Evolutionary conservation across 2,329 filamentous ascomycete genomes (phyloP), one percentile per base, ranked within the genome.

Genomic region (Diaporthe vexans): DNA sequence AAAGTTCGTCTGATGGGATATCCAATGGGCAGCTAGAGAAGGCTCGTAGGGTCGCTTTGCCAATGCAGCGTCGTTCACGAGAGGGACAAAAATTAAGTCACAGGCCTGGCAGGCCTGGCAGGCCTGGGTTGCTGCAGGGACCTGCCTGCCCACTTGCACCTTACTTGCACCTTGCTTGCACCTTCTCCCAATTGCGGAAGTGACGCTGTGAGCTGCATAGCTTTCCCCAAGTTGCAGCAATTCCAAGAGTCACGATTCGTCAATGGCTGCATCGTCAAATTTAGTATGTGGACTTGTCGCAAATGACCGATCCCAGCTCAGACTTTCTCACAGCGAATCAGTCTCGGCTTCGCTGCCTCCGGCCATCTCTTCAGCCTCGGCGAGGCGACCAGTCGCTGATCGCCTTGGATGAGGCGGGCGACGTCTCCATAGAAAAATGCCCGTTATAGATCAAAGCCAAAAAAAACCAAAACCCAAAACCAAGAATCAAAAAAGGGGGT

Each of bases 311-410:
- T 73, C 43, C 63, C 48, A 58, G 67, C n/a, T 63, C 67, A 58
- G 56, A 74, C 59, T 67, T 72, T 26, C 51, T 13, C 24, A 56
- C 73, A 72, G 71, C 74, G 57, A 75, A 71, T 73, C 46, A 73
- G 63, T 67, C 65, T 59, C 29, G 40, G 48, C 13, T n/a, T 37
- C 33, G 54, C 58, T 59, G 48, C 46, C 48, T 70, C 52, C 56
- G 73, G 48, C 73, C 70, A 76, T 69, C 56, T 56, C 59, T 65
- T 76, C 75, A 76, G 75, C 75, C 75, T 59, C 65, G 58, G 67
- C 75, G 54, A 75, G 75, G 73, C 73, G 73, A 70, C 73, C 75
- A 72, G 57, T 74, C 52, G 75, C 59, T 68, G 70, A 63, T 59
- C 56, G 67, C 61, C 73, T 48, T 72, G 69, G 63, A 67, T 74